Evolutionary conservation across 192 early-diverging fungal species (phyloP), one percentile per base, ranked within the genome.

Genomic region (Backusella mclennaniae): DNA sequence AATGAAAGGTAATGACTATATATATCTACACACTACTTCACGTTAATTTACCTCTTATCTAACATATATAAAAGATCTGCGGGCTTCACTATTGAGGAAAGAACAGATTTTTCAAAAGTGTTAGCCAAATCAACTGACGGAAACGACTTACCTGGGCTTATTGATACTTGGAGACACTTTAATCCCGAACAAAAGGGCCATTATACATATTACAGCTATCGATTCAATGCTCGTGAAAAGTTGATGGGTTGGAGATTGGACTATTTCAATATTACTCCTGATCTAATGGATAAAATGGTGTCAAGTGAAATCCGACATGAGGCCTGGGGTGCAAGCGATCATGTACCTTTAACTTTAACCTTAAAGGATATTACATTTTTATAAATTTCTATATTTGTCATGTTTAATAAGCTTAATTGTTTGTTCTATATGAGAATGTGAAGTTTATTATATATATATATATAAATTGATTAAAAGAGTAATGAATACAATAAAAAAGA

Each of bases 291-390:
- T 6, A 82, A 87, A 17, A 87, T 96, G 2, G 78, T 81, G 0
- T 87, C 88, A 23, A 89, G 90, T 42, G 82, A 87, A 42, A 94
- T 94, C 66, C 82, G 93, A 35, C 89, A 93, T 53, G 83, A 95
- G 74, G 89, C 87, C 63, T 97, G 94, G 79, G 96, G 96, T 5
- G 94, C 95, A 23, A 95, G 94, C 85, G 95, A 96, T 76, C 95
- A 96, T 80, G 89, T 95, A 12, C 95, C 95, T 26, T 71, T 96
- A 49, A 88, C 92, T 42, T 59, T 95, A 53, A 80, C 86, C 29
- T 75, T 93, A 19, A 88, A 85, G 38, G 85, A 82, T 68, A 66
- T 77, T 12, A 73, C 56, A 29, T 35, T 74, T 19, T 66, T 21
- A 74, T 53, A 21, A n/a, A 9, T 44, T 44, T 42, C 19, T 44